phyloP scores from a whole-genome alignment of 2,329 filamentous ascomycete genomes.

The Hypoxylon sp. region DNA sequence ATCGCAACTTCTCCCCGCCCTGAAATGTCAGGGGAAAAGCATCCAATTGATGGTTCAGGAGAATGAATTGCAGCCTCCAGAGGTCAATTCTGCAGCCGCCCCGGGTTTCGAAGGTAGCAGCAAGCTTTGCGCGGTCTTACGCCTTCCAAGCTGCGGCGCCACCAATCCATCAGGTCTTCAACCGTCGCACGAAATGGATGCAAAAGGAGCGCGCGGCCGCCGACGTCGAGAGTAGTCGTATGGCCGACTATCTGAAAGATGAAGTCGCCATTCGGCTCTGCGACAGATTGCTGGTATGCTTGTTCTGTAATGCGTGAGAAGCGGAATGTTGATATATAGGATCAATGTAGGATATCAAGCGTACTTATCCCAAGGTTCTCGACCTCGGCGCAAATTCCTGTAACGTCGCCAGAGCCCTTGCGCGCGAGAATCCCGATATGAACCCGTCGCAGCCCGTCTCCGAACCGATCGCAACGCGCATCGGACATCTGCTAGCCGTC shows the following conservation, averaged over 20 bases:
- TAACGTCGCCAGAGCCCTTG: constrained; percentile 88
- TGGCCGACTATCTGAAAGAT: constrained; percentile 92
- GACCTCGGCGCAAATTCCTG: constrained; percentile 96
- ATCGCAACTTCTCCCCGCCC: constrained; percentile 9
- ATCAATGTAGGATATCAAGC: constrained; percentile 79
- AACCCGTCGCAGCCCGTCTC: constrained; percentile 66
- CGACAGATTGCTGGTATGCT: constrained; percentile 77
- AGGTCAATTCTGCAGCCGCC: constrained; percentile 38
- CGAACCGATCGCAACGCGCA: constrained; percentile 75
- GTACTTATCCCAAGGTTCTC: constrained; percentile 83
- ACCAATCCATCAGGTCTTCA: constrained; percentile 90
- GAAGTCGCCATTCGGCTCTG: constrained; percentile 87
- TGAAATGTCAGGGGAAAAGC: constrained; percentile 41
- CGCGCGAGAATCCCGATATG: constrained; percentile 74
- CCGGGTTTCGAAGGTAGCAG: constrained; percentile 25
- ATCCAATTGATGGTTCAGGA: constrained; percentile 40
- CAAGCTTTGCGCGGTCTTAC: constrained; percentile 64
- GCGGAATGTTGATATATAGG: constrained; percentile 19
- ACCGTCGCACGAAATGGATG: constrained; percentile 84
- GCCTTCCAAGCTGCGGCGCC: constrained; percentile 82
- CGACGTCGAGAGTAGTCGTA: constrained; percentile 76
- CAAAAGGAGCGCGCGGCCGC: constrained; percentile 89
- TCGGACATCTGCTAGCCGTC: constrained; percentile 80
- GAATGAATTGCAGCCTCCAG: constrained; percentile 48
- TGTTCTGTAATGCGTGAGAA: not conserved